Base-by-base conservation (phyloP, 2,329 filamentous ascomycete species). In the Cladorrhinum sp. region DNA sequence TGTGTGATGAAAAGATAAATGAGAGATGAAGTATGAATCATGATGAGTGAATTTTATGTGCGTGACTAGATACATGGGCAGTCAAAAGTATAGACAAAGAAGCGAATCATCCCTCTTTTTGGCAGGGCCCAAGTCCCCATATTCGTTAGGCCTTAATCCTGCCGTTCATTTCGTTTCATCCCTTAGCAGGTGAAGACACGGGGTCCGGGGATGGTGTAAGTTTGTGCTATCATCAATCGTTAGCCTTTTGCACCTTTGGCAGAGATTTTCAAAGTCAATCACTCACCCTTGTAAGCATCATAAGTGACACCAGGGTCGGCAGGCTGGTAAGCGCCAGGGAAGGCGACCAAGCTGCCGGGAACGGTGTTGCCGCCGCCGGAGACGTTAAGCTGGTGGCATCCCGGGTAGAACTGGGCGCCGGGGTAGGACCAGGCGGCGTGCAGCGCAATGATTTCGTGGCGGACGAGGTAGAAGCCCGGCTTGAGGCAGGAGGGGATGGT, bases 321-420 rank as follows among this genome's bases (percentile, higher is more conserved):
- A 1, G 68, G 71, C 66, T 77, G 76, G 67, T 85, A 85, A 1
- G 79, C 82, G 6, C 82, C 82, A 0, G 82, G 82, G 71, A 85
- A 82, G 1, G 76, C 66, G 16, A 85, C 82, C 39, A 81, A 70
- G 49, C 68, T 68, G 2, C 71, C 68, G 1, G 78, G 77, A 1
- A 70, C 73, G 7, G 75, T 77, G 55, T 68, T 77, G 6, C 80
- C 81, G 21, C 76, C 73, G 16, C 82, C 80, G 1, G 78, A 79
- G 21, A 85, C 79, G 68, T 83, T 74, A 23, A 85, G 75, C 70
- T 85, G 82, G 70, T 84, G 82, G 72, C 82, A 85, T 7, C 80
- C 80, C 0, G 82, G 82, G 67, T 85, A 85, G 70, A 84, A 80
- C 66, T 85, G 82, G 1, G 79, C 81, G 18, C 82, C 82, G 0